Base-by-base conservation (phyloP, 768 basidiomycete species). In the Boletus coccyginus region DNA sequence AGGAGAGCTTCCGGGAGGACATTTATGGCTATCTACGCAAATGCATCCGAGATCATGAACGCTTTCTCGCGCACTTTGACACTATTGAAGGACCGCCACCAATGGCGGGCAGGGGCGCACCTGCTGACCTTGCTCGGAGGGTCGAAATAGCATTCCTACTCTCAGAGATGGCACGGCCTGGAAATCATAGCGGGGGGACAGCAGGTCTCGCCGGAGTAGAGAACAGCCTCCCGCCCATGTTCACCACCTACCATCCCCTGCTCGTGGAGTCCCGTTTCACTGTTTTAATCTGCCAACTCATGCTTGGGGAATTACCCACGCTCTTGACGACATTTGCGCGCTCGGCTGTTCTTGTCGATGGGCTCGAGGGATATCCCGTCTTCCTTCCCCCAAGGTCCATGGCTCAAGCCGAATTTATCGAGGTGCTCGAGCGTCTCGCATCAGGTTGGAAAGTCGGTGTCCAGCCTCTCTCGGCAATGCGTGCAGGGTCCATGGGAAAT, bases 191-290 rank as follows among this genome's bases (percentile, higher is more conserved):
- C 62, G 46, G 66, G 5, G 66, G 70, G 5, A 65, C 74, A 16
- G 57, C 72, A 29, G 58, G 68, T 24, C 63, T 78, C 46, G 65
- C 80, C 14, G 77, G 83, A 40, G 62, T 76, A 3, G 71, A 71
- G 21, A 53, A 58, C 7, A 40, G 53, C 31, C 51, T 66, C 21
- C 83, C 86, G 1, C 70, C 82, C n/a, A 78, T 82, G 65, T 89
- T 90, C 74, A 91, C 93, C 49, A 92, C 93, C 0, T 95, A 94
- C 65, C 93, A 95, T 62, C 93, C 93, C 14, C 80, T 95, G 51
- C 82, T 94, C 48, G 87, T 94, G 55, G 93, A 95, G 67, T 86
- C 91, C 5, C 87, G 90, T 66, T 95, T 88, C 74, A 88, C 84
- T 60, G 77, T 92, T 51, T 78, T 95, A 35, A 77, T 93, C 58